phyloP scores from a whole-genome alignment of 2,329 filamentous ascomycete genomes.

The Phialophora verrucosa region DNA sequence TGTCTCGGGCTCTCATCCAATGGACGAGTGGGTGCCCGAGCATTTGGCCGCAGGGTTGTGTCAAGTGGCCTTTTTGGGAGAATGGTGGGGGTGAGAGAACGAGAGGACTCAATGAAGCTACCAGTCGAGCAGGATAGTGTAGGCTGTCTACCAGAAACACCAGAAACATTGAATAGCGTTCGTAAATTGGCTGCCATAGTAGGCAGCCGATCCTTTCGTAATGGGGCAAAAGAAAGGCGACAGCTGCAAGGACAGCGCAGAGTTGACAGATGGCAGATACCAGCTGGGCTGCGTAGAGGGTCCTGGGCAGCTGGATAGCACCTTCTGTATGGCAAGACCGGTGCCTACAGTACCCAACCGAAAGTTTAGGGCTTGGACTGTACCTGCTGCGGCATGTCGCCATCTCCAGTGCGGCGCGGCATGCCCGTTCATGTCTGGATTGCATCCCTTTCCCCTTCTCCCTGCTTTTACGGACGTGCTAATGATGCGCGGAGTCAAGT shows the following conservation, averaged over 20 bases:
- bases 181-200: not conserved
- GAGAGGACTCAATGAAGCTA: not conserved
- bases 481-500: constrained; percentile 12
- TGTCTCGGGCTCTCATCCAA: constrained; percentile 30
- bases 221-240: constrained; percentile 13
- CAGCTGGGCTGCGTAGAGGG: constrained; percentile 9
- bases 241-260: constrained; percentile 19
- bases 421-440: not conserved
- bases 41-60: constrained; percentile 14
- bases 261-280: constrained; percentile 19
- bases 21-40: constrained; percentile 7
- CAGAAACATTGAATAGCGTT: constrained; percentile 4
- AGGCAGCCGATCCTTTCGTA: constrained; percentile 5
- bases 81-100: constrained; percentile 5
- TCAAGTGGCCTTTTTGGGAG: constrained; percentile 14
- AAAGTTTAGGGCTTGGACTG: not conserved
- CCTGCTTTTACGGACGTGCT: not conserved
- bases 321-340: constrained; percentile 6
- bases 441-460: constrained; percentile 15
- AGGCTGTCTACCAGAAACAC: not conserved
- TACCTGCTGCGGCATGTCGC: constrained; percentile 14
- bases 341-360: not conserved
- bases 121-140: constrained; percentile 1
- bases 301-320: not conserved
- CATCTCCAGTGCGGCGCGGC: constrained; percentile 11